phyloP scores from a whole-genome alignment of 2,329 filamentous ascomycete species.

The Lomentospora prolificans region DNA sequence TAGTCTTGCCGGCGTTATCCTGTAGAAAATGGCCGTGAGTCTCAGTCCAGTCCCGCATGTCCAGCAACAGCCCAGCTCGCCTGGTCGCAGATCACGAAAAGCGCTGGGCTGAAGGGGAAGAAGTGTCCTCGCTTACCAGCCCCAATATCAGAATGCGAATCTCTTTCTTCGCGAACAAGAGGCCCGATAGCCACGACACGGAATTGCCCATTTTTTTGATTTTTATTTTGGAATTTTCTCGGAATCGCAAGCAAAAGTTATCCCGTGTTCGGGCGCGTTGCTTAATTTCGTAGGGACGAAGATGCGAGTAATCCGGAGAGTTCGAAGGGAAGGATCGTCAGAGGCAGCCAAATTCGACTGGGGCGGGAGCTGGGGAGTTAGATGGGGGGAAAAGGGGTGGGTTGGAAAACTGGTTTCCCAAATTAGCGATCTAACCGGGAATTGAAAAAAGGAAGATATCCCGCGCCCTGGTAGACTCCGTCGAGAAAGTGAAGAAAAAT shows the following conservation, averaged over 20 bases:
- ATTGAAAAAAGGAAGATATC: background rate
- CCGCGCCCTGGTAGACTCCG: background rate
- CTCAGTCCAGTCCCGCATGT: background rate
- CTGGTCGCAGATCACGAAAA: background rate
- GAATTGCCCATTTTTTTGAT: conserved; percentile 45
- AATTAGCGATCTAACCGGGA: background rate
- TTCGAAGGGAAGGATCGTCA: background rate
- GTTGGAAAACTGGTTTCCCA: background rate
- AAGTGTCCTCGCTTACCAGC: conserved; percentile 53
- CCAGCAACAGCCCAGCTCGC: background rate
- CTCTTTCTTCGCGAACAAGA: conserved; percentile 92
- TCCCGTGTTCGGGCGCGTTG: no score
- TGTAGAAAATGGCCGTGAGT: conserved; percentile 25
- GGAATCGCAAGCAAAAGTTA: no score
- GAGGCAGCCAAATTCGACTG: background rate
- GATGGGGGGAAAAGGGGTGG: conserved; percentile 1
- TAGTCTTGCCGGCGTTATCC: conserved; percentile 99
- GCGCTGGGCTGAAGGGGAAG: background rate
- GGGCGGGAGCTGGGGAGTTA: no score
- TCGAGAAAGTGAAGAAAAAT: background rate
- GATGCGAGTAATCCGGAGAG: no score
- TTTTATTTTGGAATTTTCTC: background rate
- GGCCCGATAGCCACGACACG: conserved; percentile 59
- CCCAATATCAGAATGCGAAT: conserved; percentile 92
- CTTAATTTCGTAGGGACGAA: no score